Conservation (phyloP, 2,329 filamentous ascomycete species). For the Setomelanomma holmii region DNA sequence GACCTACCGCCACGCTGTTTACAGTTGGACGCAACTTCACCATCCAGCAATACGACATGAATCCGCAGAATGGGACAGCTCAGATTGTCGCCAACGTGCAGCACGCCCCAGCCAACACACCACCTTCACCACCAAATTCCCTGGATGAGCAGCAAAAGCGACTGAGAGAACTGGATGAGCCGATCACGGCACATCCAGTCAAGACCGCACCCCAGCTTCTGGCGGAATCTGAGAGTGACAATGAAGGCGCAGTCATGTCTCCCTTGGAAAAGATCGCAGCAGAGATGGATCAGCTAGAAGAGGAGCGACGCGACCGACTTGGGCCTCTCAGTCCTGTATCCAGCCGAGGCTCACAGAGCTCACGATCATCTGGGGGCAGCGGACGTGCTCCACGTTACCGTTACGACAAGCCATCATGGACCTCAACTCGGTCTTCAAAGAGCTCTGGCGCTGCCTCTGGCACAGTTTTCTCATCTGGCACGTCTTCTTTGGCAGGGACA, state of each 20-base stretch:
- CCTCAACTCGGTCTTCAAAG: conserved; percentile 33
- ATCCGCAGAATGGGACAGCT: conserved; percentile 67
- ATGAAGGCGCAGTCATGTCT: conserved; percentile 67
- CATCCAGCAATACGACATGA: conserved; percentile 94
- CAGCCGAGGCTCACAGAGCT: conserved; percentile 67
- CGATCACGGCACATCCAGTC: conserved; percentile 38
- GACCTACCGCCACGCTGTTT: conserved; percentile 89
- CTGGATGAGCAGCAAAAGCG: conserved; percentile 73
- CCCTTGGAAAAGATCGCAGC: conserved; percentile 77
- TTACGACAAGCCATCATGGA: conserved; percentile 52
- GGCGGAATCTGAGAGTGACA: conserved; percentile 69
- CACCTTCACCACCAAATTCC: conserved; percentile 82
- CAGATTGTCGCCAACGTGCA: conserved; percentile 86
- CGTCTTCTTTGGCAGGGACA: conserved; percentile 56
- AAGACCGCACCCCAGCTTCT: conserved; percentile 42
- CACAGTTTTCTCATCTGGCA: conserved; percentile 73
- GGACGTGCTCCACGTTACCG: conserved; percentile 54
- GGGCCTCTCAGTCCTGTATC: conserved; percentile 73
- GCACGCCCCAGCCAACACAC: conserved; percentile 78
- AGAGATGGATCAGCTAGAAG: conserved; percentile 70
- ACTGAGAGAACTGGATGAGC: conserved; percentile 32
- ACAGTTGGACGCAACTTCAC: conserved; percentile 87
- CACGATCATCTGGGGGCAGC: conserved; percentile 58
- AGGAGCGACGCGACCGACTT: conserved; percentile 66
- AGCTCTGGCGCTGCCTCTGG: conserved; percentile 58